phyloP scores from a whole-genome alignment of 306 rosid species.

The Potentilla sterilis region DNA sequence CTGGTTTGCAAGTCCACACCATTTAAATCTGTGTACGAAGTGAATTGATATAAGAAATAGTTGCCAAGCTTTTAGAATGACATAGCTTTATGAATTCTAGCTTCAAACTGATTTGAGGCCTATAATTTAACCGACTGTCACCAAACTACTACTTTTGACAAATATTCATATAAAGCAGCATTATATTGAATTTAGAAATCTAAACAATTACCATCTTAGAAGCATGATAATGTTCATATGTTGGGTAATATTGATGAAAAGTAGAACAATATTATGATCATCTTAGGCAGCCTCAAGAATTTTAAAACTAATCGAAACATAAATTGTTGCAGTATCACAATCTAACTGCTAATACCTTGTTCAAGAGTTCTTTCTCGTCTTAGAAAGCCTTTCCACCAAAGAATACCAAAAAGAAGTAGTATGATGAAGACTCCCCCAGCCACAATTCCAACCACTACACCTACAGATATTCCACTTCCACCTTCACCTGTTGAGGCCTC shows the following conservation, averaged over 20 bases:
- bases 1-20: constrained; percentile 31
- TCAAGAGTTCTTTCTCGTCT: constrained; percentile 20
- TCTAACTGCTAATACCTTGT: constrained; percentile 29
- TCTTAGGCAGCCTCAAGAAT: not conserved
- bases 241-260: not conserved
- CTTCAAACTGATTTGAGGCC: not conserved
- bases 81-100: not conserved
- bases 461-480: constrained; percentile 26
- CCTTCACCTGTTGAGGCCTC: not conserved
- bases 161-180: not conserved
- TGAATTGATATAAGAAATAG: not conserved
- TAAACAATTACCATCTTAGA: not conserved
- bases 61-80: not conserved
- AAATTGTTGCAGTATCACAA: not conserved
- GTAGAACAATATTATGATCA: not conserved
- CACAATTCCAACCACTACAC: constrained; percentile 32
- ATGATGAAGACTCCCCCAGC: constrained; percentile 22
- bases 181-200: too few relatives aligned
- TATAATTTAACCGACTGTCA: not conserved
- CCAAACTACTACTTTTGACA: not conserved
- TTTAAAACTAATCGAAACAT: not conserved
- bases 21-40: constrained; percentile 25
- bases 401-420: constrained; percentile 20
- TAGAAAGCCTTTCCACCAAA: constrained; percentile 34
- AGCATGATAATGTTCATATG: not conserved